These are phyloP conservation scores for Tolypocladium endophyticum DNA, from an alignment of 2,329 filamentous ascomycete genomes.

Conservation along the genomic window DNA sequence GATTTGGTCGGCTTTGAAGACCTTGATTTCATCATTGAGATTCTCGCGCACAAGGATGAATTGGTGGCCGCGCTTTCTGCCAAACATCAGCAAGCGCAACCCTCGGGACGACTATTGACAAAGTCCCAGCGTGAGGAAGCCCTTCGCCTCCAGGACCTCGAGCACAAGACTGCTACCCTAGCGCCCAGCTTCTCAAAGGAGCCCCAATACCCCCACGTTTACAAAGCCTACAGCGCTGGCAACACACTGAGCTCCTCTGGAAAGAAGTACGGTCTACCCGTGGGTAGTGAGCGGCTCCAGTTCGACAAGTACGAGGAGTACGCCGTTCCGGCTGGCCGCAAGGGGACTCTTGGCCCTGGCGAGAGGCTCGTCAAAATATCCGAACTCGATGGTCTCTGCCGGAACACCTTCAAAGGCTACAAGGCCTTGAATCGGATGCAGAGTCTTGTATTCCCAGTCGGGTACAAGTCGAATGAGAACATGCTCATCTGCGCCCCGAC, in stretches of 20 bases:
- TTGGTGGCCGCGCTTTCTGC: conserved; percentile 42
- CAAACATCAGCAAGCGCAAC: conserved; percentile 19
- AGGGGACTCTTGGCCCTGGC: conserved; percentile 61
- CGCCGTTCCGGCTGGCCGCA: conserved; percentile 69
- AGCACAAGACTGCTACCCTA: conserved; percentile 71
- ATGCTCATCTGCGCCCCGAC: conserved; percentile 98
- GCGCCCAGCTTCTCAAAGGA: conserved; percentile 62
- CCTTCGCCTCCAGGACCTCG: conserved; percentile 62
- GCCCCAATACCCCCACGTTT: conserved; percentile 85
- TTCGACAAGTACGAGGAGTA: conserved; percentile 81
- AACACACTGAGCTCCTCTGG: conserved; percentile 76
- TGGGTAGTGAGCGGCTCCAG: conserved; percentile 62
- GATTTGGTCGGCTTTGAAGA: conserved; percentile 91
- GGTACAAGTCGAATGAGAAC: conserved; percentile 92
- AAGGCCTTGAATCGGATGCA: conserved; percentile 95
- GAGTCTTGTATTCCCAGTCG: conserved; percentile 88
- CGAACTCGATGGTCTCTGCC: conserved; percentile 81
- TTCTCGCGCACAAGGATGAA: conserved; percentile 67
- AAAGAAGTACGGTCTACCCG: conserved; percentile 71
- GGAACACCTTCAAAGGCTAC: conserved; percentile 89
- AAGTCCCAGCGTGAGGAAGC: conserved; percentile 69
- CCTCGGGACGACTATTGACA: conserved; percentile 50
- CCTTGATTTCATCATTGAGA: conserved; percentile 81
- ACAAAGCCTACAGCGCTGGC: conserved; percentile 70
- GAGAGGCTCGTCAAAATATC: conserved; percentile 69